These are phyloP conservation scores for Suillus weaverae DNA, from an alignment of 768 basidiomycete genomes.

Conservation along the genomic window DNA sequence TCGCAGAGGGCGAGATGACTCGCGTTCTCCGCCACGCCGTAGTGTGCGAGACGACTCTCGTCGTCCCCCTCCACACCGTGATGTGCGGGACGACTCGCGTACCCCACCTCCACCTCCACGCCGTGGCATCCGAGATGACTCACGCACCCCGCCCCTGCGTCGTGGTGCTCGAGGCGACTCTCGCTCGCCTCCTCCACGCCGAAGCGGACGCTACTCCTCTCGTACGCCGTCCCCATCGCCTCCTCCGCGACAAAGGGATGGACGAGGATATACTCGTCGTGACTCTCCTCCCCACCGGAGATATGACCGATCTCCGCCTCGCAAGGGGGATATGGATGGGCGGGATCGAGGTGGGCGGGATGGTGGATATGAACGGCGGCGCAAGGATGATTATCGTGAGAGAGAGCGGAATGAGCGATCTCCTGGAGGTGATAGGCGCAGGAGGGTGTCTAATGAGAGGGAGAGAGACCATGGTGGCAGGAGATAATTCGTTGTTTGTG, in stretches of 20 bases:
- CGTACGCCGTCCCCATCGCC: slow-evolving; percentile 30
- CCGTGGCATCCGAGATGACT: slow-evolving; percentile 11
- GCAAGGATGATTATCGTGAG: slow-evolving; percentile 25
- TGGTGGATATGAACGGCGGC: slow-evolving; percentile 21
- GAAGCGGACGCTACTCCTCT: slow-evolving; percentile 12
- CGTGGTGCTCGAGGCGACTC: slow-evolving; percentile 31
- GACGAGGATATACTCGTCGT: slow-evolving; percentile 22
- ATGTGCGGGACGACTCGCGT: slow-evolving; percentile 9
- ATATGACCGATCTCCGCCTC: slow-evolving; percentile 20
- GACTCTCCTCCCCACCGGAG: slow-evolving; percentile 27
- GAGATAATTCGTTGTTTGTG: slow-evolving; percentile 15
- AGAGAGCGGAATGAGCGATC: slow-evolving; percentile 21
- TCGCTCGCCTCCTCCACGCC: slow-evolving; percentile 29
- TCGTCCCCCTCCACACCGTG: slow-evolving; percentile 3
- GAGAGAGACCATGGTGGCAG: slow-evolving; percentile 24
- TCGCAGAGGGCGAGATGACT: slow-evolving; percentile 24
- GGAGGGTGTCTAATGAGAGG: slow-evolving; percentile 25
- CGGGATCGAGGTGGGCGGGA: slow-evolving; percentile 24
- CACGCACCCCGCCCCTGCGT: slow-evolving; percentile 18
- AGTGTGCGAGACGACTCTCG: slow-evolving; percentile 1
- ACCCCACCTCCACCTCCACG: slow-evolving; percentile 8
- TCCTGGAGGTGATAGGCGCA: slow-evolving; percentile 25
- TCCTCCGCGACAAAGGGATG: slow-evolving; percentile 25
- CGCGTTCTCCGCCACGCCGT: slow-evolving; percentile 24
- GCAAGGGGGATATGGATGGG: slow-evolving; percentile 19